Evolutionary conservation across 352 stramenopile genomes (phyloP).

Genomic region (Phytophthora citrophthora): DNA sequence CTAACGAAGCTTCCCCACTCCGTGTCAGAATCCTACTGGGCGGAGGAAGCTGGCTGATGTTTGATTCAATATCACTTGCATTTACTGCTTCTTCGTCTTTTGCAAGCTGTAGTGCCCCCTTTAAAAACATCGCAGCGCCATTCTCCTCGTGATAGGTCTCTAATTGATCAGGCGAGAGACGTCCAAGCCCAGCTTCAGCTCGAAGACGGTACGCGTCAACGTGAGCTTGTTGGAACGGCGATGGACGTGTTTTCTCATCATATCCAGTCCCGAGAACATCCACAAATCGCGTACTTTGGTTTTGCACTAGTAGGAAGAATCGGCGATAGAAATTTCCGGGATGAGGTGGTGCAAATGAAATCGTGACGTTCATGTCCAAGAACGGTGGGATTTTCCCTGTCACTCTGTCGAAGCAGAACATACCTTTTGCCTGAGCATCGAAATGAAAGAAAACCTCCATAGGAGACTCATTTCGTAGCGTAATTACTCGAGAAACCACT

Average conservation of each 20-base stretch:
- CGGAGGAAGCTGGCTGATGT: conserved; percentile 12
- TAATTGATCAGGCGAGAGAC: conserved; percentile 84
- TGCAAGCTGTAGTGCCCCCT: conserved; percentile 48
- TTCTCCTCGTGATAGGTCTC: conserved; percentile 77
- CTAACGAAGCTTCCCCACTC: conserved; percentile 83
- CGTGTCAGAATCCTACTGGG: conserved; percentile 70
- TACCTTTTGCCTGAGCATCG: conserved; percentile 66
- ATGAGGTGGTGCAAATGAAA: conserved; percentile 81
- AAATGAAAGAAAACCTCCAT: conserved; percentile 83
- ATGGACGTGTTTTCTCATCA: conserved; percentile 89
- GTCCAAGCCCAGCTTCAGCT: conserved; percentile 56
- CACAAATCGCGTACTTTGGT: conserved; percentile 86
- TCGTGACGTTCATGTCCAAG: conserved; percentile 78
- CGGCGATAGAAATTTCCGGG: conserved; percentile 92
- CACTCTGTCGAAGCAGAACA: conserved; percentile 88
- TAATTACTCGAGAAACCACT: conserved; percentile 72
- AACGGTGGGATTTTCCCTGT: conserved; percentile 83
- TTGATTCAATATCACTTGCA: conserved; percentile 8
- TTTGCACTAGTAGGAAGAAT: conserved; percentile 86
- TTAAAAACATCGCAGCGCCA: conserved; percentile 69
- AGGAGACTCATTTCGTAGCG: conserved; percentile 82
- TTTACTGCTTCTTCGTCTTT: conserved; percentile 24
- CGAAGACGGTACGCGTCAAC: conserved; percentile 85
- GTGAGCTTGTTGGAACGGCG: conserved; percentile 92
- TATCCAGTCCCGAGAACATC: conserved; percentile 92